A percentile compares a stretch with the other conserved stretches of the same genome.
These are phyloP conservation scores for Fennellomyces sp. DNA, from an alignment of 371 early-diverging fungal species.

Conservation along the genomic window DNA sequence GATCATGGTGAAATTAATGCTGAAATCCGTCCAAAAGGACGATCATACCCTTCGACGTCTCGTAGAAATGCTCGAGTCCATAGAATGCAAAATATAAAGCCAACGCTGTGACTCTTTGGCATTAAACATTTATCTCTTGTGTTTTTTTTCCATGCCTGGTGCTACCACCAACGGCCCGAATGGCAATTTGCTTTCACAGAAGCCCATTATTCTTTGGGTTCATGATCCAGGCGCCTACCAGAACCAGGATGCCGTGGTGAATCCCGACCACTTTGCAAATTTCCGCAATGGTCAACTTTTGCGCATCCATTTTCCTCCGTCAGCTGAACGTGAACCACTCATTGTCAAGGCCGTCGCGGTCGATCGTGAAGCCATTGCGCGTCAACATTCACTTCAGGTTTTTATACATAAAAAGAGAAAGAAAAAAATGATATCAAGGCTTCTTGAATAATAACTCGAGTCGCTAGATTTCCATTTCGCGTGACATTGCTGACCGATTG, in stretches of 20 bases:
- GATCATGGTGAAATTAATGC: conserved; percentile 46
- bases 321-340: conserved; percentile 25
- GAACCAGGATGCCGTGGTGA: conserved; percentile 80
- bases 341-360: conserved; percentile 52
- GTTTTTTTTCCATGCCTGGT: conserved; percentile 1
- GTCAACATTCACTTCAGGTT: conserved; percentile 66
- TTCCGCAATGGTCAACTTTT: conserved; percentile 81
- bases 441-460: not conserved
- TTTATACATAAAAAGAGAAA: not conserved
- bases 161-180: not conserved
- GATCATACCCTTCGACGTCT: not conserved
- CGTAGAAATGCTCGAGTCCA: not conserved
- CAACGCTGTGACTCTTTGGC: not conserved
- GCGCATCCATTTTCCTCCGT: conserved; percentile 33
- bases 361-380: conserved; percentile 51
- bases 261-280: conserved; percentile 80
- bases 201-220: conserved; percentile 48
- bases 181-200: conserved; percentile 32
- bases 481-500: conserved; percentile 46
- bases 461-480: conserved; percentile 40
- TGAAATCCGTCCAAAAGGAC: not conserved
- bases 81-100: not conserved
- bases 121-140: not conserved
- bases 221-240: conserved; percentile 38
- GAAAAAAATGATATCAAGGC: not conserved